These are phyloP conservation scores for Termitomyces heimii DNA, from an alignment of 768 basidiomycete genomes.

Conservation along the genomic window DNA sequence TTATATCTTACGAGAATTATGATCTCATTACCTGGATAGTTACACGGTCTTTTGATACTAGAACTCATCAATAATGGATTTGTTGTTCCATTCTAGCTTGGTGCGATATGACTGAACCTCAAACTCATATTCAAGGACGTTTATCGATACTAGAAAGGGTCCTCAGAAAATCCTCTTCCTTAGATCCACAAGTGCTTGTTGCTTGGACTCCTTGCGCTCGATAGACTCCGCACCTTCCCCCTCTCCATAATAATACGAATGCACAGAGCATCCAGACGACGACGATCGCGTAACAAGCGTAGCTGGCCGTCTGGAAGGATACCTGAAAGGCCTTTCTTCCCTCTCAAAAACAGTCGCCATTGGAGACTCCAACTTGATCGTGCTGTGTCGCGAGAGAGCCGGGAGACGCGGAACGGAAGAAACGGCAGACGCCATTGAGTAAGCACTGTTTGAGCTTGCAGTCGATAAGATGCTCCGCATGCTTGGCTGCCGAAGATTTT, in stretches of 20 bases:
- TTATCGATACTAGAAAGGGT: not conserved
- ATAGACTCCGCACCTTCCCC: not conserved
- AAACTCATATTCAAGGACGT: not conserved
- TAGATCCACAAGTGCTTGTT: not conserved
- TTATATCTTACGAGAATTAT: not conserved
- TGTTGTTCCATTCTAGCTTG: not conserved
- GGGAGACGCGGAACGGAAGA: conserved; percentile 12
- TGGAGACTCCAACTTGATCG: conserved; percentile 7
- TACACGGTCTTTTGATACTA: not conserved
- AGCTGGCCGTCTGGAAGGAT: not conserved
- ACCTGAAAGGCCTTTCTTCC: not conserved
- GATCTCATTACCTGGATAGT: not conserved
- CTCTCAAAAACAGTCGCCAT: conserved; percentile 6
- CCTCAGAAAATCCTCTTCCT: not conserved
- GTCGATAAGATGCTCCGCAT: conserved; percentile 12
- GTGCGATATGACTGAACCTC: too few species aligned
- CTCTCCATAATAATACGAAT: conserved; percentile 8
- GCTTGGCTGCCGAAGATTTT: not conserved
- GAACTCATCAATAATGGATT: not conserved
- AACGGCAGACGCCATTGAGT: conserved; percentile 17
- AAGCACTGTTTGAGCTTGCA: conserved; percentile 20
- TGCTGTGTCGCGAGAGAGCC: conserved; percentile 11
- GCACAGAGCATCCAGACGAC: conserved; percentile 13
- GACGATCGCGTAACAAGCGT: conserved; percentile 6
- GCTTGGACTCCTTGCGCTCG: not conserved